Evolutionary conservation across 2,329 filamentous ascomycete species (phyloP).

Genomic region (Penicillium sp.): DNA sequence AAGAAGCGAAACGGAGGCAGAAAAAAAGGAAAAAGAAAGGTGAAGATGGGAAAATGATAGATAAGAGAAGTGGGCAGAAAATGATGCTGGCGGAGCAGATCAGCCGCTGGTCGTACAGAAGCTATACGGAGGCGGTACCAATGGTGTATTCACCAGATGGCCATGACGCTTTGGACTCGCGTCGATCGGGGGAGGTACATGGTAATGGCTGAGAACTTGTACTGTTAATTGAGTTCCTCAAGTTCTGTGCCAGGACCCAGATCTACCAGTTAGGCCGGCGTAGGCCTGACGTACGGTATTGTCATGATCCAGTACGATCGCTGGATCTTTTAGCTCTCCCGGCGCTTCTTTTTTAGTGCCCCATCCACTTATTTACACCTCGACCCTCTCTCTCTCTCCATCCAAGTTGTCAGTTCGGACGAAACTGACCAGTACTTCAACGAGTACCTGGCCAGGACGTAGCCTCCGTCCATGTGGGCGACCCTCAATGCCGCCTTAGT

Average conservation of each 20-base stretch:
- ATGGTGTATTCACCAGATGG: conserved; percentile 14
- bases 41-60: conserved; percentile 25
- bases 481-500: not conserved
- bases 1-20: conserved; percentile 11
- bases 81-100: conserved; percentile 24
- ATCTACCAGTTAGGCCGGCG: conserved; percentile 3
- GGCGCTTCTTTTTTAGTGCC: conserved; percentile 32
- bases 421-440: not conserved
- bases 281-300: conserved; percentile 14
- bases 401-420: not conserved
- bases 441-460: not conserved
- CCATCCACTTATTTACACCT: conserved; percentile 10
- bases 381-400: not conserved
- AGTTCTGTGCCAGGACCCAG: conserved; percentile 15
- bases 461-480: not conserved
- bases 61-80: conserved; percentile 25
- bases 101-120: conserved; percentile 21
- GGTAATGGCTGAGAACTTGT: not conserved
- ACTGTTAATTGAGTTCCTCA: not conserved
- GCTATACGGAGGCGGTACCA: conserved; percentile 1
- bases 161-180: conserved; percentile 16
- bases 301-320: conserved; percentile 20
- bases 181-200: conserved; percentile 18
- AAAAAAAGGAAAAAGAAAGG: conserved; percentile 16
- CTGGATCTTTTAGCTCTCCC: conserved; percentile 16